phyloP scores from a whole-genome alignment of 441 rosid genomes.

The Mallotus repandus region DNA sequence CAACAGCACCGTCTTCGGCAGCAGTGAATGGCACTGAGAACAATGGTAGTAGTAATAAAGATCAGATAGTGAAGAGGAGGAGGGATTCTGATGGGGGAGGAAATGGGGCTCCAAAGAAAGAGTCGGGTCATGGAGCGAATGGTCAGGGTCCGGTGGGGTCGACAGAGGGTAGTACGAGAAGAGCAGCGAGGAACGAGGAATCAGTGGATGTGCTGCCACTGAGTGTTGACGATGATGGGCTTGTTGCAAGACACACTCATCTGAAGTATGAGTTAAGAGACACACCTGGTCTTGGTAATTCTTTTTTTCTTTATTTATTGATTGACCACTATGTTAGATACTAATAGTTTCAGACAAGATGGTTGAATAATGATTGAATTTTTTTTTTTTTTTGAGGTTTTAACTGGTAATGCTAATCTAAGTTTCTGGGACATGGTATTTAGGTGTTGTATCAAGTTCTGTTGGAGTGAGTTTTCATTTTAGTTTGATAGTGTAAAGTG shows the following conservation, averaged over 20 bases:
- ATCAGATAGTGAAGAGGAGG: conserved; percentile 67
- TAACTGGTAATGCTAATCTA: too few species aligned
- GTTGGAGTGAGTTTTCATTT: neutral
- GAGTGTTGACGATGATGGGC: conserved; percentile 61
- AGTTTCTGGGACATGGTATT: neutral
- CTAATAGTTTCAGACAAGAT: neutral
- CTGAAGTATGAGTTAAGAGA: conserved; percentile 91
- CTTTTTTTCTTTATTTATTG: neutral
- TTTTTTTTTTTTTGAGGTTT: neutral
- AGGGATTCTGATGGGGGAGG: conserved; percentile 69
- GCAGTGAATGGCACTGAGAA: conserved; percentile 30
- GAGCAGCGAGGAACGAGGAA: conserved; percentile 61
- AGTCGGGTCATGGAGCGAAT: conserved; percentile 34
- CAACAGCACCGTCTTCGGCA: conserved; percentile 22
- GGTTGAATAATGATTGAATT: neutral
- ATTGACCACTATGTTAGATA: neutral
- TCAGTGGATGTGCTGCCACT: conserved; percentile 59
- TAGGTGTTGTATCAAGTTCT: neutral
- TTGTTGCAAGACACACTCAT: conserved; percentile 60
- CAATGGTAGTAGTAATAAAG: conserved; percentile 32
- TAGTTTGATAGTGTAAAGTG: neutral
- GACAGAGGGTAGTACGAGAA: conserved; percentile 41
- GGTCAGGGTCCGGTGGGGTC: conserved; percentile 39
- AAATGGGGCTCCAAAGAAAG: conserved; percentile 32
- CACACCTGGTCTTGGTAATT: conserved; percentile 89